A percentile compares a stretch with the other conserved stretches of the same genome.
phyloP scores from a whole-genome alignment of 805 yeast genomes.

The Scheffersomyces coipomensis region DNA sequence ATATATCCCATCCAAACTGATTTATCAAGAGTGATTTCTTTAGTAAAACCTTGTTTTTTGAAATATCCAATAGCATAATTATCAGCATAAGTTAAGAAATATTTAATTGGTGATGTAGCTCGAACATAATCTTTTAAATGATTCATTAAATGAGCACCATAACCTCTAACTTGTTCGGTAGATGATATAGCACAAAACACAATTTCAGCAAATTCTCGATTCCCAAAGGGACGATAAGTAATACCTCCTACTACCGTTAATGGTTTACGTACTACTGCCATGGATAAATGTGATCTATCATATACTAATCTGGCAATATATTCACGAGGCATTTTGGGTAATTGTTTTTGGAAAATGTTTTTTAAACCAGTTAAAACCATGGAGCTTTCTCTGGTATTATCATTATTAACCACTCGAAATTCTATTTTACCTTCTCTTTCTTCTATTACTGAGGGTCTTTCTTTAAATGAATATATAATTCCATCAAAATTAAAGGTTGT shows the following conservation, averaged over 20 bases:
- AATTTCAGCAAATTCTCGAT: slow-evolving; percentile 91
- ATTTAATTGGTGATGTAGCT: slow-evolving; percentile 79
- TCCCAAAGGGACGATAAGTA: slow-evolving; percentile 91
- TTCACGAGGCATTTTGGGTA: slow-evolving; percentile 98
- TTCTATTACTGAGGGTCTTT: slow-evolving; percentile 90
- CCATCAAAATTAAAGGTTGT: slow-evolving; percentile 72
- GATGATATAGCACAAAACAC: slow-evolving; percentile 98
- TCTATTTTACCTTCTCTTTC: slow-evolving; percentile 92
- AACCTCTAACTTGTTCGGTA: slow-evolving; percentile 96
- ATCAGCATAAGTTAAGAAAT: slow-evolving; percentile 94
- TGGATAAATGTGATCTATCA: slow-evolving; percentile 90
- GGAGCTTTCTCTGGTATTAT: slow-evolving; percentile 79
- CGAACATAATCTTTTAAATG: slow-evolving; percentile 94
- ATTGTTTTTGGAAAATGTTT: slow-evolving; percentile 93
- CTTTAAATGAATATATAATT: slow-evolving; percentile 75
- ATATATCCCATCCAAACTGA: slow-evolving; percentile 97
- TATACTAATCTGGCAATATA: slow-evolving; percentile 93
- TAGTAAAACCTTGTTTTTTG: slow-evolving; percentile 97
- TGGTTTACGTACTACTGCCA: slow-evolving; percentile 94
- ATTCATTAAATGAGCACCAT: slow-evolving; percentile 98
- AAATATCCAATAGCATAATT: slow-evolving; percentile 98
- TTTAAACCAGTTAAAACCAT: slow-evolving; percentile 93
- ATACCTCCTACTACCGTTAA: slow-evolving; percentile 97
- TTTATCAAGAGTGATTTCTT: slow-evolving; percentile 84
- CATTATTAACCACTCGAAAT: slow-evolving; percentile 95